phyloP scores from a whole-genome alignment of 2,329 filamentous ascomycete species.

The Epichloe baconii region DNA sequence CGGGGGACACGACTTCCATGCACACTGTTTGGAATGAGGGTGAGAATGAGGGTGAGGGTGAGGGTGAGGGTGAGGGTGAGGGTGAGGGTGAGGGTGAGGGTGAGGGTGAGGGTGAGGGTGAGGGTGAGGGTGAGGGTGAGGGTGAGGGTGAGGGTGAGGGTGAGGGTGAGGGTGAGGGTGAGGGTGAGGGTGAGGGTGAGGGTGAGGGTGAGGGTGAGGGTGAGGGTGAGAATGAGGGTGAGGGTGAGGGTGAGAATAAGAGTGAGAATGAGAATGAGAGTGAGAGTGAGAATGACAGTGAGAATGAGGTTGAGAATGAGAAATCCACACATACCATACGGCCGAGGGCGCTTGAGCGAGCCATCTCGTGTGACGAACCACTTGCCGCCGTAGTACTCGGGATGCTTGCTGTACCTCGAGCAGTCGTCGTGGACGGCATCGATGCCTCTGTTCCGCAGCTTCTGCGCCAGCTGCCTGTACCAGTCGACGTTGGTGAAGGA shows the following conservation, averaged over 20 bases:
- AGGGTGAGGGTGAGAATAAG: background rate
- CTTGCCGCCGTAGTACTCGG: constrained; percentile 28
- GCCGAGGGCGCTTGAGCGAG: constrained; percentile 24
- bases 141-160: rapidly evolving
- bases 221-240: too few relatives aligned
- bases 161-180: background rate
- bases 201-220: background rate
- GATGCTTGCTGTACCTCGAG: constrained; percentile 26
- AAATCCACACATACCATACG: constrained; percentile 17
- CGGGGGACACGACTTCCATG: constrained; percentile 28
- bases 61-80: background rate
- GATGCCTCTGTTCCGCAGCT: constrained; percentile 25
- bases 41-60: background rate
- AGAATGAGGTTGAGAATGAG: background rate
- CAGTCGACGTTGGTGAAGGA: constrained; percentile 26
- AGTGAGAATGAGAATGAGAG: background rate
- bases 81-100: background rate
- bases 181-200: background rate
- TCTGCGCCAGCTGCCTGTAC: constrained; percentile 26
- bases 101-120: background rate
- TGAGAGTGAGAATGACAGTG: background rate
- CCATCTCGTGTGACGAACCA: constrained; percentile 29
- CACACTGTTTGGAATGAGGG: constrained; percentile 16
- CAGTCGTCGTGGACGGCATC: constrained; percentile 24
- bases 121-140: background rate